phyloP scores from a whole-genome alignment of 208 protist genomes.

The Trypanosoma rangeli region DNA sequence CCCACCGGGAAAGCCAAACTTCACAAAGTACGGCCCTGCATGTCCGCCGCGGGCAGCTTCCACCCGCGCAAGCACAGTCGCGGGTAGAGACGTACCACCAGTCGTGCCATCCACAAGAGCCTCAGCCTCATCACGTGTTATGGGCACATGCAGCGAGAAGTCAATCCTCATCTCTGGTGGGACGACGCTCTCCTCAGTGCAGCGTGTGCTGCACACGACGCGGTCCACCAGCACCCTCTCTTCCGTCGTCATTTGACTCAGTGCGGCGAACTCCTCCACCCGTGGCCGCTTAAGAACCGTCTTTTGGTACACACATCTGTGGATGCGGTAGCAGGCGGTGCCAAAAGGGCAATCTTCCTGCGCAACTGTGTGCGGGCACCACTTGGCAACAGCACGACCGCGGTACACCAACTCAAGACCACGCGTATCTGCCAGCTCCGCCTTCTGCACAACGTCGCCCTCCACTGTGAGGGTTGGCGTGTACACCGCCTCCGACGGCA shows the following conservation, averaged over 20 bases:
- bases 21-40: constrained; percentile 48
- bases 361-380: constrained; percentile 68
- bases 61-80: constrained; percentile 17
- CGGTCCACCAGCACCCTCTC: constrained; percentile 34
- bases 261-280: constrained; percentile 20
- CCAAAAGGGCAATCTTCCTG: constrained; percentile 77
- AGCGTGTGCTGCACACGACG: constrained; percentile 29
- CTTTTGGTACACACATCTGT: constrained; percentile 50
- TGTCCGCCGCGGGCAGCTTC: constrained; percentile 16
- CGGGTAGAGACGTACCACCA: constrained; percentile 19
- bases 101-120: constrained; percentile 12
- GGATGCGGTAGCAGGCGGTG: constrained; percentile 63
- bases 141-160: constrained; percentile 39
- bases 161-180: constrained; percentile 21
- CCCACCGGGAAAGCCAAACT: constrained; percentile 67
- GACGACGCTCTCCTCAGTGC: constrained; percentile 23
- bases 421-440: constrained; percentile 55
- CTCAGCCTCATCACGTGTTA: constrained; percentile 21
- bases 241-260: constrained; percentile 32
- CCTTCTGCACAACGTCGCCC: constrained; percentile 64
- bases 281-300: constrained; percentile 76
- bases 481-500: constrained; percentile 77
- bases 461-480: constrained; percentile 65
- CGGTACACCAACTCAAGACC: constrained; percentile 81
- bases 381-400: constrained; percentile 55